These are phyloP conservation scores for Lineolata rhizophorae DNA, from an alignment of 495 filamentous ascomycete species.

Conservation along the genomic window DNA sequence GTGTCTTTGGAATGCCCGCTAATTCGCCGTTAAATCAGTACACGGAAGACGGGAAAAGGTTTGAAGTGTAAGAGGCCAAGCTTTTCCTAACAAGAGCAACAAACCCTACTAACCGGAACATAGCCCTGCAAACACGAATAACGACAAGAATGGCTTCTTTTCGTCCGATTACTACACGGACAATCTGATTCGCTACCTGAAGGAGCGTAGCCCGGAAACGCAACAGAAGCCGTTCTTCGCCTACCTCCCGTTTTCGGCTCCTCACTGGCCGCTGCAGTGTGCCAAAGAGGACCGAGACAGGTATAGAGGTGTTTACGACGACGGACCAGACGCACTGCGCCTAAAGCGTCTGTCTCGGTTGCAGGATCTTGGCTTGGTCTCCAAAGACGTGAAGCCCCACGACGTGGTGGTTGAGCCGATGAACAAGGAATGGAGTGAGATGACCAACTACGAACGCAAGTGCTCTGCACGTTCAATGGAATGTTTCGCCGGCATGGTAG, in stretches of 20 bases:
- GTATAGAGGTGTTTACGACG: constrained; percentile 22
- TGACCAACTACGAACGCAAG: constrained; percentile 26
- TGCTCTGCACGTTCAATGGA: constrained; percentile 36
- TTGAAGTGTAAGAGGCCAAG: no score
- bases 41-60: no score
- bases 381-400: constrained; percentile 17
- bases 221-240: constrained; percentile 23
- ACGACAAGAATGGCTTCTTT: constrained; percentile 20
- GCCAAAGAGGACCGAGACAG: constrained; percentile 15
- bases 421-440: constrained; percentile 29
- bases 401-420: constrained; percentile 29
- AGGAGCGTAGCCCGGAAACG: constrained; percentile 25
- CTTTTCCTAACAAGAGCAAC: no score
- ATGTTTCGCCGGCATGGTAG: constrained; percentile 41
- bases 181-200: constrained; percentile 19
- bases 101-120: no score
- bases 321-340: constrained; percentile 20
- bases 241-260: constrained; percentile 23
- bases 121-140: constrained; percentile 34
- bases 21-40: no score
- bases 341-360: constrained; percentile 15
- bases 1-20: no score
- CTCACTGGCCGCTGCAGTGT: constrained; percentile 25
- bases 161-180: constrained; percentile 20
- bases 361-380: constrained; percentile 18